A percentile compares a stretch with the other conserved stretches of the same genome.
These are phyloP conservation scores for Lachnellula cervina DNA, from an alignment of 2,329 filamentous ascomycete species.

Conservation along the genomic window DNA sequence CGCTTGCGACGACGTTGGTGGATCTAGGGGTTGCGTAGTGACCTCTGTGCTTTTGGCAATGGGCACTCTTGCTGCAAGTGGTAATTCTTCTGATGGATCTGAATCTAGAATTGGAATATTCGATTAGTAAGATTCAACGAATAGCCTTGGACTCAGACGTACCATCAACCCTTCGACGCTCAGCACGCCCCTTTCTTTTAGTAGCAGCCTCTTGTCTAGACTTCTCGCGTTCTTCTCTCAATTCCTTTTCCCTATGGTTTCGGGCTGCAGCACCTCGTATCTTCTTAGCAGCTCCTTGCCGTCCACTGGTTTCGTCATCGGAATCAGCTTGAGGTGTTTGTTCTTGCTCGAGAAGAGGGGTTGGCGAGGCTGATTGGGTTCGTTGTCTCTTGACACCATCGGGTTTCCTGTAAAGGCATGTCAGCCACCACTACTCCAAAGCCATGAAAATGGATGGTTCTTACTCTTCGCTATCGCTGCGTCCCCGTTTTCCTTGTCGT, in stretches of 20 bases:
- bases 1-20: conserved; percentile 42
- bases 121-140: conserved; percentile 31
- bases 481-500: conserved; percentile 72
- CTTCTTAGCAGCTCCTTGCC: conserved; percentile 53
- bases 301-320: conserved; percentile 58
- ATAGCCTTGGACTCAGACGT: conserved; percentile 28
- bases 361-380: conserved; percentile 70
- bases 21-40: conserved; percentile 33
- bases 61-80: conserved; percentile 40
- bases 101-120: conserved; percentile 50
- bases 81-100: conserved; percentile 65
- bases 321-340: conserved; percentile 57
- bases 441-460: conserved; percentile 35
- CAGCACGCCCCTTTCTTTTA: conserved; percentile 76
- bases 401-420: conserved; percentile 53
- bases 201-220: conserved; percentile 69
- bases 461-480: conserved; percentile 93
- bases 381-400: conserved; percentile 75
- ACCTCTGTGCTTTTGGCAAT: conserved; percentile 29
- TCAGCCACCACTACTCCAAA: conserved; percentile 12
- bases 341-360: conserved; percentile 49
- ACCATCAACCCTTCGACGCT: conserved; percentile 79
- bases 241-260: conserved; percentile 56
- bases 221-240: conserved; percentile 70
- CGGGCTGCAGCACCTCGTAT: conserved; percentile 52